Evolutionary conservation across 371 early-diverging fungal genomes (phyloP).

Genomic region (Blastocladiella emersonii): DNA sequence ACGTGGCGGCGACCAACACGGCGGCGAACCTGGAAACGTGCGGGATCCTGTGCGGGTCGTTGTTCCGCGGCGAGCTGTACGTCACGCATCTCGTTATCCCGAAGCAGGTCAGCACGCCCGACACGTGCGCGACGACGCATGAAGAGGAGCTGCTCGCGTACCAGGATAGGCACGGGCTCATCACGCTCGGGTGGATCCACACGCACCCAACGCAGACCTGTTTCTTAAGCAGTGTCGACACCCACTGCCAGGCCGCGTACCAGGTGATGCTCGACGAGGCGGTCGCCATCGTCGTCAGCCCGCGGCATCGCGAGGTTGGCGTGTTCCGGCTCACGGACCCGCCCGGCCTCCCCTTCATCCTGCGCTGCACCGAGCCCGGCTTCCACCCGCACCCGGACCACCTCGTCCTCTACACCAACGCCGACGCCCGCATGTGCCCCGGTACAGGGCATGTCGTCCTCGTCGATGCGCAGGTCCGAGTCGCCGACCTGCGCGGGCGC

Average conservation of each 20-base stretch:
- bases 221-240: slow-evolving; percentile 78
- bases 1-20: slow-evolving; percentile 65
- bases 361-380: slow-evolving; percentile 47
- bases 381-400: slow-evolving; percentile 76
- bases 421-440: slow-evolving; percentile 8
- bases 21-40: slow-evolving; percentile 73
- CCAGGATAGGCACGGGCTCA: slow-evolving; percentile 54
- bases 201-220: slow-evolving; percentile 90
- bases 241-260: slow-evolving; percentile 86
- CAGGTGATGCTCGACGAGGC: slow-evolving; percentile 88
- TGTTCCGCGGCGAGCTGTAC: slow-evolving; percentile 48
- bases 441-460: neutral
- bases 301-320: slow-evolving; percentile 52
- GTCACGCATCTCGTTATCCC: slow-evolving; percentile 76
- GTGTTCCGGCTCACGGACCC: slow-evolving; percentile 80
- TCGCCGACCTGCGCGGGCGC: too few relatives aligned
- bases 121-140: slow-evolving; percentile 71
- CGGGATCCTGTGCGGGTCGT: slow-evolving; percentile 66
- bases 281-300: slow-evolving; percentile 82
- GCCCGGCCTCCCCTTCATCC: slow-evolving; percentile 66
- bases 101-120: slow-evolving; percentile 73
- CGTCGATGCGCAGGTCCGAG: neutral
- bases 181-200: slow-evolving; percentile 87
- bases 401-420: slow-evolving; percentile 38
- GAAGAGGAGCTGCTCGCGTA: slow-evolving; percentile 75